phyloP scores from a whole-genome alignment of 2,329 filamentous ascomycete genomes.

The Trichophyton verrucosum region DNA sequence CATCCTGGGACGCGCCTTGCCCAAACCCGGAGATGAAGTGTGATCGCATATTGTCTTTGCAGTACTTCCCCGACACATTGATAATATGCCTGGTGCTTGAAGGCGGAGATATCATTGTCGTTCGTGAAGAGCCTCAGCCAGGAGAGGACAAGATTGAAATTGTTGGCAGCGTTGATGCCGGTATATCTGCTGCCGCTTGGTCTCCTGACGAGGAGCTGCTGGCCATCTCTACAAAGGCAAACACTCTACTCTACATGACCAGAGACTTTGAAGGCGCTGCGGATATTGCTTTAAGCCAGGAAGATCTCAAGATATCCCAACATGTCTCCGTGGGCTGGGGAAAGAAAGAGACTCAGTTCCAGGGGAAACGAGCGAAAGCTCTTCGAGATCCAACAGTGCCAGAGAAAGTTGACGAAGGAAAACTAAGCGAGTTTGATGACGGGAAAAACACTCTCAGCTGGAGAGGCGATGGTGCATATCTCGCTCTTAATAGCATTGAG shows the following conservation, averaged over 20 bases:
- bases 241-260: slow-evolving; percentile 84
- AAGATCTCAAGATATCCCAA: slow-evolving; percentile 75
- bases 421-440: slow-evolving; percentile 63
- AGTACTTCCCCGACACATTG: slow-evolving; percentile 70
- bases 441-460: slow-evolving; percentile 64
- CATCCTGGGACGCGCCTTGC: slow-evolving; percentile 80
- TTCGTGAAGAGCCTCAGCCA: slow-evolving; percentile 56
- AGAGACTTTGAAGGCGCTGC: slow-evolving; percentile 74
- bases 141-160: slow-evolving; percentile 81
- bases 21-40: slow-evolving; percentile 61
- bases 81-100: slow-evolving; percentile 73
- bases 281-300: slow-evolving; percentile 56
- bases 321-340: slow-evolving; percentile 98
- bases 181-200: slow-evolving; percentile 82
- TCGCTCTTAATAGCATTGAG: slow-evolving; percentile 75
- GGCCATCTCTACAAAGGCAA: slow-evolving; percentile 64
- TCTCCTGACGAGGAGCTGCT: slow-evolving; percentile 90
- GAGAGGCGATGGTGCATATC: slow-evolving; percentile 85
- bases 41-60: slow-evolving; percentile 66
- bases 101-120: slow-evolving; percentile 79
- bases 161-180: slow-evolving; percentile 82
- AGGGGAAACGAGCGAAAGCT: slow-evolving; percentile 76
- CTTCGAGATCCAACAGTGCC: slow-evolving; percentile 89
- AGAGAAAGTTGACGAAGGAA: slow-evolving; percentile 76
- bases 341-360: slow-evolving; percentile 95